These are phyloP conservation scores for Phytopythium delawarense DNA, from an alignment of 352 stramenopile genomes.

Conservation along the genomic window DNA sequence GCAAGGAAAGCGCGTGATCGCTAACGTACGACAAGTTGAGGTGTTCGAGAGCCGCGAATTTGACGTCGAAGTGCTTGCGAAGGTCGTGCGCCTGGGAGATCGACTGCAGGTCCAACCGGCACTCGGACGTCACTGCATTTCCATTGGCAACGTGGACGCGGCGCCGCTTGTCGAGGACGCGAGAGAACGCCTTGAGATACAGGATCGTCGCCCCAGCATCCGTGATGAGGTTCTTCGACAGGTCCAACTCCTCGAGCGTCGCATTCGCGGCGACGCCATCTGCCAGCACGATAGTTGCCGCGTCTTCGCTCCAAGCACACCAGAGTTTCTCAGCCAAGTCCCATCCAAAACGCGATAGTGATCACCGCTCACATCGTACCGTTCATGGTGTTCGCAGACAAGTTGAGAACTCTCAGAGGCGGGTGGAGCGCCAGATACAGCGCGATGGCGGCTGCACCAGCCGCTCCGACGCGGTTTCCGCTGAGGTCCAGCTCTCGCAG, in stretches of 20 bases:
- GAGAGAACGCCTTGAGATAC: slow-evolving; percentile 45
- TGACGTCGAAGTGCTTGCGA: slow-evolving; percentile 39
- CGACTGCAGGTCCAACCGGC: slow-evolving; percentile 40
- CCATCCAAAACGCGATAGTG: neutral
- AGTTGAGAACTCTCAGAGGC: slow-evolving; percentile 35
- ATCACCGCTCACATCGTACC: slow-evolving; percentile 15
- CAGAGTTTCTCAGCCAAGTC: neutral
- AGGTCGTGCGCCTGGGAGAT: slow-evolving; percentile 57
- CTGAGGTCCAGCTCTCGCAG: slow-evolving; percentile 54
- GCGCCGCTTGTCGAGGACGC: slow-evolving; percentile 33
- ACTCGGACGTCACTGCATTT: slow-evolving; percentile 42
- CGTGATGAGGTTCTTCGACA: slow-evolving; percentile 51
- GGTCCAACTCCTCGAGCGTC: slow-evolving; percentile 40
- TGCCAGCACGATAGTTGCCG: slow-evolving; percentile 28
- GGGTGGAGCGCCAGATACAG: slow-evolving; percentile 39
- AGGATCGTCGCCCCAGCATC: slow-evolving; percentile 38
- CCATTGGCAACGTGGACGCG: slow-evolving; percentile 31
- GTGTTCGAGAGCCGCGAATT: slow-evolving; percentile 37
- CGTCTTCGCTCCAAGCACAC: slow-evolving; percentile 18
- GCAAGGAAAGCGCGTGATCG: neutral
- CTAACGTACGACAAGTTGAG: slow-evolving; percentile 19
- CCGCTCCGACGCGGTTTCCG: slow-evolving; percentile 40
- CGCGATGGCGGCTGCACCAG: slow-evolving; percentile 32
- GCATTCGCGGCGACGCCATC: slow-evolving; percentile 41
- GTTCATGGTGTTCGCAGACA: slow-evolving; percentile 48